phyloP scores from a whole-genome alignment of 306 rosid genomes.

The Bauhinia variegata region DNA sequence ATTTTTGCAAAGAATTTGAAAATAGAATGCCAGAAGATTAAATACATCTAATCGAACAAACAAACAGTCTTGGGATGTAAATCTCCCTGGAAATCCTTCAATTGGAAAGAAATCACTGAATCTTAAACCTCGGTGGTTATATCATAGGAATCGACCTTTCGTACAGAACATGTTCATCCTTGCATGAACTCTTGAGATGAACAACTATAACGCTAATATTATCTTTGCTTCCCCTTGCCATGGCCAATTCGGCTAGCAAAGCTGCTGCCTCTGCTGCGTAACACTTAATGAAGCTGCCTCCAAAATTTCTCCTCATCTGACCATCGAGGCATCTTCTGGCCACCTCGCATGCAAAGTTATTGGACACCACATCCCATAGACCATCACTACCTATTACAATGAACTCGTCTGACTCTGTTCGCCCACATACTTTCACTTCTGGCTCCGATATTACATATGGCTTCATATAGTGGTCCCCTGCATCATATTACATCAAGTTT shows the following conservation, averaged over 20 bases:
- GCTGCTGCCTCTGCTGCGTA: conserved; percentile 5
- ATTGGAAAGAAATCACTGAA: too few relatives aligned
- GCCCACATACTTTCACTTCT: conserved; percentile 45
- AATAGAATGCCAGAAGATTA: too few relatives aligned
- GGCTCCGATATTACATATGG: conserved; percentile 62
- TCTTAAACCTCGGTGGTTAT: conserved; percentile 10
- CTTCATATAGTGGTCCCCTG: conserved; percentile 70
- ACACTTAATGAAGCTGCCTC: conserved; percentile 15
- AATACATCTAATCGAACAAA: neutral
- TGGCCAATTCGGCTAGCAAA: conserved; percentile 61
- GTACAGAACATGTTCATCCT: neutral
- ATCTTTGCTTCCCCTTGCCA: conserved; percentile 73
- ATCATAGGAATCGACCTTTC: neutral
- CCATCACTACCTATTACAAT: conserved; percentile 69
- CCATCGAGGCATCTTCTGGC: conserved; percentile 44
- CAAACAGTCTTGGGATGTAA: too few relatives aligned
- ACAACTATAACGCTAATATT: conserved; percentile 59
- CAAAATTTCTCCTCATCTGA: conserved; percentile 38
- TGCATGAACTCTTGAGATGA: conserved; percentile 3
- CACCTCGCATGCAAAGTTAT: conserved; percentile 55
- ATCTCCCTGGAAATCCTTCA: too few relatives aligned
- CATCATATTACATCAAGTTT: conserved; percentile 34
- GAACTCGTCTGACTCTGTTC: conserved; percentile 55
- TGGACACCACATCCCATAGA: conserved; percentile 67
- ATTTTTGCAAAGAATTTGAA: too few relatives aligned